A percentile compares a stretch with the other conserved stretches of the same genome.
Evolutionary conservation across 2,329 filamentous ascomycete species (phyloP).

Genomic region (Torrubiella hemipterigena): DNA sequence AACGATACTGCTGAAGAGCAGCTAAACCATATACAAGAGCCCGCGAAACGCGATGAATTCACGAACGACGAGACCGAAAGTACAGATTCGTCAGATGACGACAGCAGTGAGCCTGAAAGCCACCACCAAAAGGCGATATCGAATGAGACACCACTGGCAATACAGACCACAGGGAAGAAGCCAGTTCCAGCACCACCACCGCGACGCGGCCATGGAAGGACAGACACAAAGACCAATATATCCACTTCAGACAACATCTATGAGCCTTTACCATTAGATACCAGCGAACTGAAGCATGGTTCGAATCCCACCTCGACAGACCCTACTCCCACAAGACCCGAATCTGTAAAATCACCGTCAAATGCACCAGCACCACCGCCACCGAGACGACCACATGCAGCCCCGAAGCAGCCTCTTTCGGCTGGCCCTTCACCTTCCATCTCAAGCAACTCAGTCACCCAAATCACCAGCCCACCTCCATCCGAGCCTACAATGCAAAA

Average conservation of each 20-base stretch:
- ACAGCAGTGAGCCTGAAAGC: no score
- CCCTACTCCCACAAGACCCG: slow-evolving; percentile 27
- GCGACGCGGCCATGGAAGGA: slow-evolving; percentile 31
- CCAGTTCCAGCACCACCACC: slow-evolving; percentile 40
- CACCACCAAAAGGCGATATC: slow-evolving; percentile 30
- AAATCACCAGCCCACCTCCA: slow-evolving; percentile 2
- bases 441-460: slow-evolving; percentile 6
- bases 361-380: slow-evolving; percentile 44
- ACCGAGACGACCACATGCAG: slow-evolving; percentile 34
- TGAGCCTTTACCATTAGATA: no score
- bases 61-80: no score
- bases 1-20: slow-evolving; percentile 26
- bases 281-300: no score
- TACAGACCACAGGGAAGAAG: slow-evolving; percentile 23
- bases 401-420: slow-evolving; percentile 16
- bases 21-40: no score
- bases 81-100: no score
- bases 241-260: no score
- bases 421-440: slow-evolving; percentile 9
- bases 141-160: slow-evolving; percentile 14
- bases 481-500: background rate
- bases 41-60: no score
- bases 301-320: slow-evolving; percentile 34
- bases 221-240: slow-evolving; percentile 26
- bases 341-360: slow-evolving; percentile 40